Conservation (phyloP, 768 basidiomycete species). For the Mycena galopus region DNA sequence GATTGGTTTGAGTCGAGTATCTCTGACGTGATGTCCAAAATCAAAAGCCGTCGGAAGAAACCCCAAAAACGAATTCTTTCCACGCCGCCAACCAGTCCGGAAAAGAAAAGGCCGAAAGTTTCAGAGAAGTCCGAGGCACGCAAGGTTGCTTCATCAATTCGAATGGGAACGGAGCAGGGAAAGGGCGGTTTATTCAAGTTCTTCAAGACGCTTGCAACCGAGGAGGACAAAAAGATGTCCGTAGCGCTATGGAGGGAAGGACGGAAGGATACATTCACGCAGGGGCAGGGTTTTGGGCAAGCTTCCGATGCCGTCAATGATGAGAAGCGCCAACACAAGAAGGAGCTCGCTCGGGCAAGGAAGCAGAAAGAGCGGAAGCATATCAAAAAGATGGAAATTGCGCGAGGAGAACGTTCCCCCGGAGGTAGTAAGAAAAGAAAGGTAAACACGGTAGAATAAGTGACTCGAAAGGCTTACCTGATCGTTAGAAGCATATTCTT, state of each 20-base stretch:
- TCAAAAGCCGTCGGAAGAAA: not conserved
- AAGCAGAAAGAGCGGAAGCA: not conserved
- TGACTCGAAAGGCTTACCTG: not conserved
- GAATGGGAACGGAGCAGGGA: not conserved
- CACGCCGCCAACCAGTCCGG: slow-evolving; percentile 9
- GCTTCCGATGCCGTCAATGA: not conserved
- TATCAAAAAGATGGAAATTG: not conserved
- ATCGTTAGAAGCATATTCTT: not conserved
- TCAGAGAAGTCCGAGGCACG: no score
- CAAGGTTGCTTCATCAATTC: not conserved
- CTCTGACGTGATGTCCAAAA: not conserved
- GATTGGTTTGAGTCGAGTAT: not conserved
- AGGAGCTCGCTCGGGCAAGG: not conserved
- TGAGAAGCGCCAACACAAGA: not conserved
- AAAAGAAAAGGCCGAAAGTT: slow-evolving; percentile 1
- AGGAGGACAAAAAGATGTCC: slow-evolving; percentile 10
- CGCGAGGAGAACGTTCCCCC: not conserved
- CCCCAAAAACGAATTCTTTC: slow-evolving; percentile 5
- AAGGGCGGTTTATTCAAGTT: not conserved
- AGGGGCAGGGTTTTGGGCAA: slow-evolving; percentile 3
- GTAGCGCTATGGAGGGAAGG: not conserved
- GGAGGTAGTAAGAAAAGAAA: slow-evolving; percentile 3
- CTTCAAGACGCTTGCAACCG: slow-evolving; percentile 3
- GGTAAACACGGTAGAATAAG: not conserved
- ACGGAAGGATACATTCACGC: not conserved